Base-by-base conservation (phyloP, 2,329 filamentous ascomycete species). In the Fusarium ramigenum region DNA sequence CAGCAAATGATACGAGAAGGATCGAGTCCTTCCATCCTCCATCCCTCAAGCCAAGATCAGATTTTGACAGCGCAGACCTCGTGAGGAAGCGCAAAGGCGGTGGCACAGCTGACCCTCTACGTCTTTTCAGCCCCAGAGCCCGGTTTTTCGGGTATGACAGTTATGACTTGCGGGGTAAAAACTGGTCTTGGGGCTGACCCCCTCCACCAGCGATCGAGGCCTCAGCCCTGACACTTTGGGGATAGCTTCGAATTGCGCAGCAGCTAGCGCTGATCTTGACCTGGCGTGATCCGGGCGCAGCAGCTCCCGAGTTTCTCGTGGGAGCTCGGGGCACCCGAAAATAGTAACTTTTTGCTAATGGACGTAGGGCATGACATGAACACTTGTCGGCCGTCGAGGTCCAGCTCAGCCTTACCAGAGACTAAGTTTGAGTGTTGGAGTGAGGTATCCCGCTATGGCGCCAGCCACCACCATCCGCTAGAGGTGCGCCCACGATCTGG, bases 31-130 rank as follows among this genome's bases (percentile, higher is more conserved):
- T 5, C 56, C 19, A 46, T 40, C 28, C 18, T 39, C 43, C 6
- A n/a, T n/a, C 10, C 4, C 23, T 28, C 9, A 30, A 36, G 30
- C 46, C 56, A 66, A 49, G 46, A 21, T 7, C 37, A 19, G 42
- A 34, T 8, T 54, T n/a, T 56, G 50, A 32, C 60, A 62, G 46
- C 52, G 25, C 44, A 57, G 32, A 40, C 37, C 40, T 43, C n/a
- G 28, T 23, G 57, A 46, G 37, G 9, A 49, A 15, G 21, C 39
- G 66, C 28, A 52, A 11, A 42, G 64, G 69, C 34, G 39, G 68
- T 70, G 65, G 66, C 52, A 70, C 70, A 72, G 65, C 34, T 73
- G 70, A 72, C 60, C 56, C 56, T 58, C 30, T 28, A 53, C 39
- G 7, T 23, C n/a, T 49, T 28, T 44, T 58, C 50, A 70, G 50